Evolutionary conservation across 495 filamentous ascomycete species (phyloP).

Genomic region (Xylaria palmicola): DNA sequence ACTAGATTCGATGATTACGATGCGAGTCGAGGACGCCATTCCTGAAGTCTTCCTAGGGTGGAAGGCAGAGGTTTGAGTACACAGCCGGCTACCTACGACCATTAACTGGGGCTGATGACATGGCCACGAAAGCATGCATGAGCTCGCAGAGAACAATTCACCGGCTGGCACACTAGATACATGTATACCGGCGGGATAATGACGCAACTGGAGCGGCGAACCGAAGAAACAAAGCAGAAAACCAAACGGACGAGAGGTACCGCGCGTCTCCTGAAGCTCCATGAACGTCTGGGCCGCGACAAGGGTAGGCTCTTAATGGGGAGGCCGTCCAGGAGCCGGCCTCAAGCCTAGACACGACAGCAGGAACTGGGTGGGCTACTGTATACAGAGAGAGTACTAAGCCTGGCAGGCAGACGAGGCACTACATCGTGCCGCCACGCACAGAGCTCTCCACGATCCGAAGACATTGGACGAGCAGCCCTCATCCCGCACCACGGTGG

Average conservation of each 20-base stretch:
- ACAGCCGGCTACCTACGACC: slow-evolving; percentile 18
- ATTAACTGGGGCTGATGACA: slow-evolving; percentile 36
- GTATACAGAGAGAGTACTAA: not conserved
- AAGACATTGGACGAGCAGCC: slow-evolving; percentile 19
- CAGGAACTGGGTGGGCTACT: slow-evolving; percentile 6
- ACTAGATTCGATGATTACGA: slow-evolving; percentile 5
- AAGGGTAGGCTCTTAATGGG: slow-evolving; percentile 21
- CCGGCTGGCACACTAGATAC: slow-evolving; percentile 34
- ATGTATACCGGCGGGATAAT: slow-evolving; percentile 33
- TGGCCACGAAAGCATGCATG: slow-evolving; percentile 49
- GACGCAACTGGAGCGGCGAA: slow-evolving; percentile 35
- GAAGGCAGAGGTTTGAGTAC: slow-evolving; percentile 13
- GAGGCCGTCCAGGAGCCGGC: slow-evolving; percentile 26
- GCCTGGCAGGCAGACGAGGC: slow-evolving; percentile 5
- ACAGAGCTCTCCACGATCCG: slow-evolving; percentile 17
- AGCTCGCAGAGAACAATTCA: slow-evolving; percentile 37
- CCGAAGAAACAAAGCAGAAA: slow-evolving; percentile 27
- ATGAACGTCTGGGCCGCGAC: slow-evolving; percentile 17
- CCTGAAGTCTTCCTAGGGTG: slow-evolving; percentile 9
- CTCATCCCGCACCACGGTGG: slow-evolving; percentile 13
- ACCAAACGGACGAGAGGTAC: slow-evolving; percentile 28
- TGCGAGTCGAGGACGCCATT: slow-evolving; percentile 4
- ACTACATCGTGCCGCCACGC: slow-evolving; percentile 16
- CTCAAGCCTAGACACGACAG: slow-evolving; percentile 25
- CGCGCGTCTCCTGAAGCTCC: slow-evolving; percentile 15